These are phyloP conservation scores for Rhizopogon roseolus DNA, from an alignment of 768 basidiomycete genomes.

Conservation along the genomic window DNA sequence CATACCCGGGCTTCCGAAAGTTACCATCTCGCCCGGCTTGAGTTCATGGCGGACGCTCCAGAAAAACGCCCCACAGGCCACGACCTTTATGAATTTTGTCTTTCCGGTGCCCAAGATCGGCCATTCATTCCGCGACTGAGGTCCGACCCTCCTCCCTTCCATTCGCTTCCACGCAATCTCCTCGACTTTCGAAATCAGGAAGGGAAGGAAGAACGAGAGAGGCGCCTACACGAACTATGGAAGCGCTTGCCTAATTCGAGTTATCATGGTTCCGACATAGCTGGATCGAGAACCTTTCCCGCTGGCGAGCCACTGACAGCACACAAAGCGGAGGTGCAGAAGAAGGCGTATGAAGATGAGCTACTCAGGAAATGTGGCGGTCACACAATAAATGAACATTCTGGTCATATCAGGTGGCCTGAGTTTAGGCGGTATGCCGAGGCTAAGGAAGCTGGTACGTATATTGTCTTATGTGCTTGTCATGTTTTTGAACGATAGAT, in stretches of 20 bases:
- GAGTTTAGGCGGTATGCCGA: slow-evolving; percentile 74
- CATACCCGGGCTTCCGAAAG: slow-evolving; percentile 13
- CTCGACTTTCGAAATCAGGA: slow-evolving; percentile 62
- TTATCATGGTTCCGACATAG: slow-evolving; percentile 18
- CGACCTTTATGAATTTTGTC: slow-evolving; percentile 48
- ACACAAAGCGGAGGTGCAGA: slow-evolving; percentile 57
- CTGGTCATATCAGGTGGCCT: slow-evolving; percentile 57
- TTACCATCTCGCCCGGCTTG: background rate
- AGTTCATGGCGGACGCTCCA: slow-evolving; percentile 14
- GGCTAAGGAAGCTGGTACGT: slow-evolving; percentile 76
- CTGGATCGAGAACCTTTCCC: slow-evolving; percentile 11
- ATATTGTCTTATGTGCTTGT: slow-evolving; percentile 8
- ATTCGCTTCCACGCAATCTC: slow-evolving; percentile 44
- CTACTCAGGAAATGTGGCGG: slow-evolving; percentile 53
- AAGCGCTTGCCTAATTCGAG: slow-evolving; percentile 40
- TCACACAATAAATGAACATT: slow-evolving; percentile 34
- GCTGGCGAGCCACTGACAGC: slow-evolving; percentile 31
- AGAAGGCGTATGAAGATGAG: slow-evolving; percentile 75
- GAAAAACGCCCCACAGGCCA: slow-evolving; percentile 34
- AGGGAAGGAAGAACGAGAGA: slow-evolving; percentile 56
- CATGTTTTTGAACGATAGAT: slow-evolving; percentile 12
- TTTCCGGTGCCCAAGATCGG: slow-evolving; percentile 48
- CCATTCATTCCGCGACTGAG: slow-evolving; percentile 56
- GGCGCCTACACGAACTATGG: slow-evolving; percentile 61
- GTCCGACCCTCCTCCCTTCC: slow-evolving; percentile 43